A percentile compares a stretch with the other conserved stretches of the same genome.
These are phyloP conservation scores for Cryoendolithus antarcticus DNA, from an alignment of 2,329 filamentous ascomycete species.

Conservation along the genomic window DNA sequence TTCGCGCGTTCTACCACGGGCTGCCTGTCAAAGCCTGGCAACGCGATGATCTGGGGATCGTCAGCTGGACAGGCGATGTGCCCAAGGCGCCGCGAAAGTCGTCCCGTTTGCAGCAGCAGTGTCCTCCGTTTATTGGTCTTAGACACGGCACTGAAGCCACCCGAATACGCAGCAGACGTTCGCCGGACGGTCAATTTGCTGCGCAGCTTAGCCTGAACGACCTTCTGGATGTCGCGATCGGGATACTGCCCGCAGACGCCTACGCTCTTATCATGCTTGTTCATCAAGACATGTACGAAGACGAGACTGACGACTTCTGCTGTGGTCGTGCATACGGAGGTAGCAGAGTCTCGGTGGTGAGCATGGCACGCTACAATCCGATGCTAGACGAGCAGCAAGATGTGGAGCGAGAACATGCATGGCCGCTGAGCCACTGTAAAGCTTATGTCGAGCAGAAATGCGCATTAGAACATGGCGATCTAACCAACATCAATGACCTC, in stretches of 20 bases:
- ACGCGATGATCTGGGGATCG: too few species aligned
- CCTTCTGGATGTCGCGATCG: slow-evolving; percentile 45
- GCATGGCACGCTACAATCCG: slow-evolving; percentile 50
- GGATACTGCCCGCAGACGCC: slow-evolving; percentile 44
- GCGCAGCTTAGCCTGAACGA: slow-evolving; percentile 49
- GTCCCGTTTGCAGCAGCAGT: too few species aligned
- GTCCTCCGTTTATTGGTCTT: too few species aligned
- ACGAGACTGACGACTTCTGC: slow-evolving; percentile 53
- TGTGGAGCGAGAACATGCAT: slow-evolving; percentile 41
- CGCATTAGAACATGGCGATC: slow-evolving; percentile 5
- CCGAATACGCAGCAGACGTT: slow-evolving; percentile 40
- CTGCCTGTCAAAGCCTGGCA: slow-evolving; percentile 32
- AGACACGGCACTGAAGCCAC: slow-evolving; percentile 22
- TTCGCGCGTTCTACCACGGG: slow-evolving; percentile 42
- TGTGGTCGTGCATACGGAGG: slow-evolving; percentile 56
- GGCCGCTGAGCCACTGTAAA: slow-evolving; percentile 52
- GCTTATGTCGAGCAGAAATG: slow-evolving; percentile 33
- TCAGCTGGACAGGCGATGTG: too few species aligned
- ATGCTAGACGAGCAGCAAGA: slow-evolving; percentile 30
- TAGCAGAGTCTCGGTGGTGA: slow-evolving; percentile 50
- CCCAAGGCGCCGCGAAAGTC: too few species aligned
- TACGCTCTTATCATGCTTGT: slow-evolving; percentile 46
- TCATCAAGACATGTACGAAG: slow-evolving; percentile 53
- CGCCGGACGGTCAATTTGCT: slow-evolving; percentile 35
- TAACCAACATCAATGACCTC: too few species aligned